These are phyloP conservation scores for Mucor plumbeus DNA, from an alignment of 371 early-diverging fungal species.

Conservation along the genomic window DNA sequence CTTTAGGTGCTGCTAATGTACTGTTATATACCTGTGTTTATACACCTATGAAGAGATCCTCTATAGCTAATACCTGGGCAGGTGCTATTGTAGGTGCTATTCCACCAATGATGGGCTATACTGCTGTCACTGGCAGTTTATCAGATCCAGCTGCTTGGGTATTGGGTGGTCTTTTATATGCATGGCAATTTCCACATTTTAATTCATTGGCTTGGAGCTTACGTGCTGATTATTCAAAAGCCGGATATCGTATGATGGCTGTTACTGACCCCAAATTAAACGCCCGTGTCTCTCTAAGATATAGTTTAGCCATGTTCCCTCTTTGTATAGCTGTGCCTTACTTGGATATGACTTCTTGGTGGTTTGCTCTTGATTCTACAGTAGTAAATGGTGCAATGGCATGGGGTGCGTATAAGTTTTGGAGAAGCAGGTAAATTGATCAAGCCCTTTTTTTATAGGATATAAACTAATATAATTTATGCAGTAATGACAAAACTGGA, in stretches of 20 bases:
- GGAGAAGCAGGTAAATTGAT: conserved; percentile 55
- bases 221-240: conserved; percentile 93
- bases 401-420: conserved; percentile 76
- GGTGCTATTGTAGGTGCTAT: conserved; percentile 96
- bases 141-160: conserved; percentile 80
- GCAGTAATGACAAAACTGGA: conserved; percentile 76
- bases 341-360: conserved; percentile 79
- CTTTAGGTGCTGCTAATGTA: conserved; percentile 85
- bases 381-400: conserved; percentile 78
- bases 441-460: not conserved
- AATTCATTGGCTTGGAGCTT: conserved; percentile 93
- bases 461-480: not conserved
- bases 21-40: conserved; percentile 89
- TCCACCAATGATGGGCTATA: conserved; percentile 98
- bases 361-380: conserved; percentile 81
- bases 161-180: conserved; percentile 82
- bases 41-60: conserved; percentile 94
- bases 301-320: conserved; percentile 87
- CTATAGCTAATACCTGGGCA: conserved; percentile 94
- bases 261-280: conserved; percentile 89
- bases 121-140: conserved; percentile 80
- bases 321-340: conserved; percentile 66
- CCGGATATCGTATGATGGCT: conserved; percentile 96
- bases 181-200: conserved; percentile 99
- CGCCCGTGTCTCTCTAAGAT: conserved; percentile 85